Conservation (phyloP, 805 yeast genomes). For the Sugiyamaella marilandica region DNA sequence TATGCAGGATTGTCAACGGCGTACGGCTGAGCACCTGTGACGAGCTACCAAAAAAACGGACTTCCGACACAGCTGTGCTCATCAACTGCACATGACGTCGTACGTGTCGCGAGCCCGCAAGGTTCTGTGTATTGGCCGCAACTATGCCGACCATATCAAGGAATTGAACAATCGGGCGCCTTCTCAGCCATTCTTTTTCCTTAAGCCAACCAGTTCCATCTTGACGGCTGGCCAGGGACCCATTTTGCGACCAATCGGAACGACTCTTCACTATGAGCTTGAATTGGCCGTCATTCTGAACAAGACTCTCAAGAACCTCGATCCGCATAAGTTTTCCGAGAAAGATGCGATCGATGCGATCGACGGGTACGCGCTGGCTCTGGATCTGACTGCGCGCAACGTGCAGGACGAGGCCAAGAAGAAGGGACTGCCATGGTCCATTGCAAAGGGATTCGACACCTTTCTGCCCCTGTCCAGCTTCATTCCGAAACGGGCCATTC, state of each 20-base stretch:
- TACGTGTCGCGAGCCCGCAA: constrained; percentile 37
- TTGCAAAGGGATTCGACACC: constrained; percentile 95
- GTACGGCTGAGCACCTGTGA: no score
- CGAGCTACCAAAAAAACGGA: no score
- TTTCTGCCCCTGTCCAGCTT: constrained; percentile 80
- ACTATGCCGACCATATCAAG: constrained; percentile 92
- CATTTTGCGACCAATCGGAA: constrained; percentile 76
- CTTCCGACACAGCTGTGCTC: not conserved
- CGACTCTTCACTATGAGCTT: constrained; percentile 82
- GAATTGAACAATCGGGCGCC: constrained; percentile 84
- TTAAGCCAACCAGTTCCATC: constrained; percentile 82
- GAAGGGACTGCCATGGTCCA: constrained; percentile 95
- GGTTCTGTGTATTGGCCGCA: constrained; percentile 92
- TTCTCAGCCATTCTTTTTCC: constrained; percentile 81
- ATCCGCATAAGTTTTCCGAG: constrained; percentile 50
- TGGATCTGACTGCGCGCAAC: constrained; percentile 93
- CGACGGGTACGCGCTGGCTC: constrained; percentile 81
- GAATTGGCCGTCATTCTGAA: constrained; percentile 80
- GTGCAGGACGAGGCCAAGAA: constrained; percentile 92
- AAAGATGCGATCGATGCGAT: constrained; percentile 72
- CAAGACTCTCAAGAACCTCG: constrained; percentile 55
- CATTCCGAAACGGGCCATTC: constrained; percentile 60
- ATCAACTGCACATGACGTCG: not conserved
- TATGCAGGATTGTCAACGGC: no score
- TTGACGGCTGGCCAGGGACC: constrained; percentile 67